Percentiles rank a stretch among this genome's conserved stretches.
These are phyloP conservation scores for Tephrocybe sp. DNA, from an alignment of 768 basidiomycete genomes.

Conservation along the genomic window DNA sequence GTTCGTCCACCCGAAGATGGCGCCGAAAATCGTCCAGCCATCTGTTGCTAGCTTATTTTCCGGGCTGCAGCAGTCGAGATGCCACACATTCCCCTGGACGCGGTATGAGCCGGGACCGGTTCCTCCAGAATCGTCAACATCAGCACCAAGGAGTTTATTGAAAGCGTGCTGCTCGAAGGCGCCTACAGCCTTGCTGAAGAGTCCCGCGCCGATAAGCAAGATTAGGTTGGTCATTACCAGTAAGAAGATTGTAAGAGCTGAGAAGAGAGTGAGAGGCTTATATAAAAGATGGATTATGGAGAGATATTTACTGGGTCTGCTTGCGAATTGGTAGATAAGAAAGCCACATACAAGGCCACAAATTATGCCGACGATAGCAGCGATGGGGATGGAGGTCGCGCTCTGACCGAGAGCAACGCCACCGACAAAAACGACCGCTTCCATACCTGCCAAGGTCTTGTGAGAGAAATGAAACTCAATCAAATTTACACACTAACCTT, in stretches of 20 bases:
- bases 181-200: conserved; percentile 79
- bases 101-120: conserved; percentile 84
- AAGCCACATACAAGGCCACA: conserved; percentile 73
- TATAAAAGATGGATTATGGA: too few species aligned
- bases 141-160: conserved; percentile 65
- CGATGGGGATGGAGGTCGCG: conserved; percentile 85
- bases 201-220: conserved; percentile 90
- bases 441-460: conserved; percentile 50
- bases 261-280: background rate
- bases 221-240: conserved; percentile 89
- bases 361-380: conserved; percentile 81
- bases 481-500: conserved; percentile 46
- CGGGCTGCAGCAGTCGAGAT: conserved; percentile 77
- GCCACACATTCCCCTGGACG: conserved; percentile 85
- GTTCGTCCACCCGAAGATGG: conserved; percentile 88
- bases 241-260: conserved; percentile 83
- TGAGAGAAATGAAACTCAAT: background rate
- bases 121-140: conserved; percentile 65
- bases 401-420: conserved; percentile 85
- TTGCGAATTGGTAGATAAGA: conserved; percentile 78
- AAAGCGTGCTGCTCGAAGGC: conserved; percentile 70
- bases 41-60: conserved; percentile 44
- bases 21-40: conserved; percentile 82
- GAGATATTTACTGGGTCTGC: conserved; percentile 56
- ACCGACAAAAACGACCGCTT: conserved; percentile 91